A percentile compares a stretch with the other conserved stretches of the same genome.
These are phyloP conservation scores for Serpula lacrymans DNA, from an alignment of 768 basidiomycete species.

Conservation along the genomic window DNA sequence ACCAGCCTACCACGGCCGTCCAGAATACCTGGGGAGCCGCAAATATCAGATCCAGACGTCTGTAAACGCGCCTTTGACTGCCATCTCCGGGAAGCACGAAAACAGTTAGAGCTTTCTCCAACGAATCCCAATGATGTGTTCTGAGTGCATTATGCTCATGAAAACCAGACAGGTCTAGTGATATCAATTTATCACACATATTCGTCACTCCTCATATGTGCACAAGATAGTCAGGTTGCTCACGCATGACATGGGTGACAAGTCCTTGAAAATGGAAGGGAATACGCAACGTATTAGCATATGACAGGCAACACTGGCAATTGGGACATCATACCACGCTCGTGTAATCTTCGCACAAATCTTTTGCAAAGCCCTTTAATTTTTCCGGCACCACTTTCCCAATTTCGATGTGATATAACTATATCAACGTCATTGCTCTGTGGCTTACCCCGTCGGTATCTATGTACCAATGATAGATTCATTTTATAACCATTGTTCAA, in stretches of 20 bases:
- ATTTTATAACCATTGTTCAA: too few species aligned
- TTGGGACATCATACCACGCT: conserved; percentile 42
- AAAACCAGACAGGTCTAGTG: conserved; percentile 58
- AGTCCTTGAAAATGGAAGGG: conserved; percentile 41
- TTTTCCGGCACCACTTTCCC: conserved; percentile 36
- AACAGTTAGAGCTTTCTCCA: conserved; percentile 84
- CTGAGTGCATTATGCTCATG: conserved; percentile 51
- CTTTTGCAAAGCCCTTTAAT: conserved; percentile 62
- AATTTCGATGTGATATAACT: conserved; percentile 71
- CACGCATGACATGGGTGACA: conserved; percentile 84
- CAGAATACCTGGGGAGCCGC: conserved; percentile 75
- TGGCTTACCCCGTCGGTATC: conserved; percentile 81
- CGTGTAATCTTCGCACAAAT: conserved; percentile 55
- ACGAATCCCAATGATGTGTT: conserved; percentile 68
- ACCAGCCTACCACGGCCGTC: conserved; percentile 91
- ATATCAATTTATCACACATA: too few species aligned
- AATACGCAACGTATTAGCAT: not conserved
- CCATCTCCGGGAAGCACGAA: conserved; percentile 55
- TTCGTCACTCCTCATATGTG: not conserved
- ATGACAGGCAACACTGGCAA: not conserved
- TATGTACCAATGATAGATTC: conserved; percentile 21
- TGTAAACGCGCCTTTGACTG: conserved; percentile 40
- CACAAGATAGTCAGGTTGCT: conserved; percentile 29
- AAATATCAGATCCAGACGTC: conserved; percentile 84
- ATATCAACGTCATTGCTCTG: conserved; percentile 88